Conservation (phyloP, 2,329 filamentous ascomycete genomes). For the Volutella citrinella region DNA sequence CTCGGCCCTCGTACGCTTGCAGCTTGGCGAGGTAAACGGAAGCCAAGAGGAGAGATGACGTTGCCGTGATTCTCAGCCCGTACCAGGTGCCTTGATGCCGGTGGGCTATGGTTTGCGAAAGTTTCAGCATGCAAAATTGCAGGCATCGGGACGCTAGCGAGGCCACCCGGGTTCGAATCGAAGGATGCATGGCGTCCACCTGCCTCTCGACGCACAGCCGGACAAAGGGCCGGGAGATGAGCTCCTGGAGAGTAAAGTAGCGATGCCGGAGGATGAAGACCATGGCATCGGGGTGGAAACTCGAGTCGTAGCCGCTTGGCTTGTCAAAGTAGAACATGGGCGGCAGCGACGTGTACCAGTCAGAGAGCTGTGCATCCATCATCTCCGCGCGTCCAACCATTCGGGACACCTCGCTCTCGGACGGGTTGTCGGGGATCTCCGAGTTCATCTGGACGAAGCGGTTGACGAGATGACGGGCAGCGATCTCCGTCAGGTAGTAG, state of each 20-base stretch:
- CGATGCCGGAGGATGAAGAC: background rate
- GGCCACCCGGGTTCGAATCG: background rate
- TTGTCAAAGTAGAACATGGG: background rate
- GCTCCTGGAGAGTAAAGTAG: slow-evolving; percentile 2
- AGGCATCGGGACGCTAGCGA: background rate
- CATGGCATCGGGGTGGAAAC: background rate
- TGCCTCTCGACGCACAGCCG: slow-evolving; percentile 3
- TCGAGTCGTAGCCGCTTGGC: background rate
- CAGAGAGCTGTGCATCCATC: background rate
- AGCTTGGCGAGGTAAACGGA: background rate
- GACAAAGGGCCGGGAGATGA: slow-evolving; percentile 3
- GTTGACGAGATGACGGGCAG: slow-evolving; percentile 9
- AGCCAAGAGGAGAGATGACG: background rate
- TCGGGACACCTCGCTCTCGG: background rate
- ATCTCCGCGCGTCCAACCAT: background rate
- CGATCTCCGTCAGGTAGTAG: slow-evolving; percentile 9
- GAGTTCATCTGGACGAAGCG: background rate
- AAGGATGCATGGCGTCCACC: background rate
- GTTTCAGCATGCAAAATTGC: slow-evolving; percentile 1
- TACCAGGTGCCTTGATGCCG: slow-evolving; percentile 1
- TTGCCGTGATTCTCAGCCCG: background rate
- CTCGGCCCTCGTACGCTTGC: background rate
- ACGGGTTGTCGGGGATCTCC: background rate
- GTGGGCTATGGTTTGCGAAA: background rate
- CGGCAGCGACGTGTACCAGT: slow-evolving; percentile 2